Evolutionary conservation across 352 stramenopile genomes (phyloP).

Genomic region (Phytophthora citricola): DNA sequence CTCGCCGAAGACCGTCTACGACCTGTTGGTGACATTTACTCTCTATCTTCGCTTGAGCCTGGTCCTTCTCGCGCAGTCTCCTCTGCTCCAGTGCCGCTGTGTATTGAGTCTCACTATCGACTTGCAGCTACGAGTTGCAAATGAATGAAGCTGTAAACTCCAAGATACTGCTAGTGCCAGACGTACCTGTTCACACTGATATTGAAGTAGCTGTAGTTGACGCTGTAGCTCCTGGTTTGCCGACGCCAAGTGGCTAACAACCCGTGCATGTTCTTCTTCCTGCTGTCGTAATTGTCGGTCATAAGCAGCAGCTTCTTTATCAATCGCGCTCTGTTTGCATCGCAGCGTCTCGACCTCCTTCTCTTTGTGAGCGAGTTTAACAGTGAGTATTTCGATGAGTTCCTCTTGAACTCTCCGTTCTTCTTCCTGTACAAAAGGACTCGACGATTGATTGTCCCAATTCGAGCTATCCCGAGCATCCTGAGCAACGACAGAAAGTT

Average conservation of each 20-base stretch:
- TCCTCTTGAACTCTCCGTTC: constrained; percentile 65
- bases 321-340: constrained; percentile 36
- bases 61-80: constrained; percentile 51
- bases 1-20: constrained; percentile 40
- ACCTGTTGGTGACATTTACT: constrained; percentile 26
- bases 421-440: constrained; percentile 47
- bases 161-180: background rate
- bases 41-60: constrained; percentile 30
- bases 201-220: constrained; percentile 47
- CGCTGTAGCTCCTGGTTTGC: constrained; percentile 49
- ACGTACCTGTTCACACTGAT: constrained; percentile 48
- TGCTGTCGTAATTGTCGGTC: constrained; percentile 40
- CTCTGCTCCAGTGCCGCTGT: constrained; percentile 41
- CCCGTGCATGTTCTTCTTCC: constrained; percentile 25
- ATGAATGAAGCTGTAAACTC: background rate
- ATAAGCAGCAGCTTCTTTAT: constrained; percentile 26
- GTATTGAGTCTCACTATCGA: constrained; percentile 45
- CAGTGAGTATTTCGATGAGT: constrained; percentile 68
- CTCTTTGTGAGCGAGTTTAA: constrained; percentile 69
- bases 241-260: constrained; percentile 27
- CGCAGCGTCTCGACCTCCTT: constrained; percentile 62
- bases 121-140: constrained; percentile 28
- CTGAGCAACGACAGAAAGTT: constrained; percentile 21
- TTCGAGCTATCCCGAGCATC: constrained; percentile 35
- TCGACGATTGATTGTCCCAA: constrained; percentile 21